These are phyloP conservation scores for Bipolaris sorokiniana DNA, from an alignment of 2,329 filamentous ascomycete genomes.

Conservation along the genomic window DNA sequence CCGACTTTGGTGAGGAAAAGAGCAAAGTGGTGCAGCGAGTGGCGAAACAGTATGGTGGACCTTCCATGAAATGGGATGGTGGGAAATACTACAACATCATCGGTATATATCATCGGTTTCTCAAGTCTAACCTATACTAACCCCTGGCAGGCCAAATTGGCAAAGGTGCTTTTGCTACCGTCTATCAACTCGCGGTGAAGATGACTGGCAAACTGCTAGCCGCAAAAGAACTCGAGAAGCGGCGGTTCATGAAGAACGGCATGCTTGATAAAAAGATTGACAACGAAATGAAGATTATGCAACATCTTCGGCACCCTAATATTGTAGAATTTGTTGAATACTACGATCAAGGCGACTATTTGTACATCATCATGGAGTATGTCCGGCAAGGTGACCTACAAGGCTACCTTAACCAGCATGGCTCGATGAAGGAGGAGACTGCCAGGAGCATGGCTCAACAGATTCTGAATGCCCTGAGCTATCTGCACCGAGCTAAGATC, in stretches of 20 bases:
- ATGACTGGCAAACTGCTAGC: constrained; percentile 83
- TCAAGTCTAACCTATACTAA: constrained; percentile 7
- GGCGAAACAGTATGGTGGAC: constrained; percentile 36
- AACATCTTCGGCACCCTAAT: constrained; percentile 79
- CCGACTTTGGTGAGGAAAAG: constrained; percentile 29
- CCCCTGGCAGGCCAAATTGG: constrained; percentile 68
- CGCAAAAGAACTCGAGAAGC: constrained; percentile 93
- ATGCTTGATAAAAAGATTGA: constrained; percentile 89
- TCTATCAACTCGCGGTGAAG: constrained; percentile 88
- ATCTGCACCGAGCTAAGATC: constrained; percentile 86
- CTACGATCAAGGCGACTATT: constrained; percentile 76
- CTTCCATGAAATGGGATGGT: constrained; percentile 80
- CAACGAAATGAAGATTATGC: constrained; percentile 98
- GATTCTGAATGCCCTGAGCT: constrained; percentile 80
- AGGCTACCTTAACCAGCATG: constrained; percentile 67
- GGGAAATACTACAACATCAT: constrained; percentile 84
- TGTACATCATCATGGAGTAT: constrained; percentile 98
- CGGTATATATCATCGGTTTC: constrained; percentile 20
- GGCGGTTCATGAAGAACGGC: constrained; percentile 90
- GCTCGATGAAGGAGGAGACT: constrained; percentile 68
- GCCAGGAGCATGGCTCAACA: constrained; percentile 76
- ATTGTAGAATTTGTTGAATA: constrained; percentile 93
- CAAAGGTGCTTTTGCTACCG: constrained; percentile 92
- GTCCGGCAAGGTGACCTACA: constrained; percentile 83
- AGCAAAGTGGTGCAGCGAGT: constrained; percentile 34